Conservation (phyloP, 257 asterid genomes). For the Primulina eburnea region DNA sequence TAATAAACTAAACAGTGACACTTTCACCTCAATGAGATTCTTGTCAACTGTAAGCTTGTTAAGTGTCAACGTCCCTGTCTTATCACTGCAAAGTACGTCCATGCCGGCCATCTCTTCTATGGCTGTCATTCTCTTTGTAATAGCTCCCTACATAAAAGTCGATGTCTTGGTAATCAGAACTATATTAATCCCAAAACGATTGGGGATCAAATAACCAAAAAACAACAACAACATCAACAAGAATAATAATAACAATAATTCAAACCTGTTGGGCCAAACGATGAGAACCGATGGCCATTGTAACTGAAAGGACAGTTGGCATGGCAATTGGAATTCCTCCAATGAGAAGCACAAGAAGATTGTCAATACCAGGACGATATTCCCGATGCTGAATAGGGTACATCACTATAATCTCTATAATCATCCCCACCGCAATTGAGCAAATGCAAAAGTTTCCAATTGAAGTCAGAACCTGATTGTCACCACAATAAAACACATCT, state of each 20-base stretch:
- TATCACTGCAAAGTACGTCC: conserved; percentile 99
- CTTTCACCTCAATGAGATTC: conserved; percentile 83
- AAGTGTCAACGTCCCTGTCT: conserved; percentile 87
- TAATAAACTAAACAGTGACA: neutral
- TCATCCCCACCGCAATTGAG: conserved; percentile 96
- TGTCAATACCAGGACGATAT: conserved; percentile 96
- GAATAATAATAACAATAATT: neutral
- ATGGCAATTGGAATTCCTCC: conserved; percentile 99
- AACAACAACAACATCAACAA: neutral
- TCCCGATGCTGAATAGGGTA: conserved; percentile 86
- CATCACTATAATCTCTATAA: conserved; percentile 87
- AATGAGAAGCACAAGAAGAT: conserved; percentile 93
- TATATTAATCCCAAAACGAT: conserved; percentile 3
- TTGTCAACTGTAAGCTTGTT: conserved; percentile 96
- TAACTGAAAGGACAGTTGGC: conserved; percentile 98
- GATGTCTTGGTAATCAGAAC: conserved; percentile 3
- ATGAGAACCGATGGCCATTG: conserved; percentile 99
- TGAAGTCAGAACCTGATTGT: conserved; percentile 80
- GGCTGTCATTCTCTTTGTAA: conserved; percentile 98
- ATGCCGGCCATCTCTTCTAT: conserved; percentile 99
- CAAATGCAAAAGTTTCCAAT: conserved; percentile 97
- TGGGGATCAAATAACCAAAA: conserved; percentile 13
- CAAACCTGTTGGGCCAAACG: conserved; percentile 92
- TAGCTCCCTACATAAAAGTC: conserved; percentile 66
- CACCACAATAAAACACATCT: conserved; percentile 13